Percentiles rank a stretch among this genome's conserved stretches.
Evolutionary conservation across 163 green algal genomes (phyloP).

Genomic region (Volvox carteri): DNA sequence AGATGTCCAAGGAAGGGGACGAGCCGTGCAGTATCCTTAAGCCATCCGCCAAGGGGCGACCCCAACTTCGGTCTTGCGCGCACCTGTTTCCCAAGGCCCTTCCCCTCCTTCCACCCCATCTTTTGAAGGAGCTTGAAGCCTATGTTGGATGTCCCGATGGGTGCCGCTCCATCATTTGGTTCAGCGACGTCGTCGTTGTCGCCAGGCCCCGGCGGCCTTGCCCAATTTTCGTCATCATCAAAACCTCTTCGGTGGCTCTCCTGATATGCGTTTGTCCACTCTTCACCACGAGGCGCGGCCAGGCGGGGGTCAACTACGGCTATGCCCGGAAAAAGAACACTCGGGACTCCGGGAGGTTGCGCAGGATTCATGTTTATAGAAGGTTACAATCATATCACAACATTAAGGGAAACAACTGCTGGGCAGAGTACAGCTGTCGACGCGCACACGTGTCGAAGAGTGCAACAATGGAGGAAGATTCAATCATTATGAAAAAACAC

Average conservation of each 20-base stretch:
- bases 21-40: too few relatives aligned
- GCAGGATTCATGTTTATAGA: background rate
- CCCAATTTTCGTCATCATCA: constrained; percentile 36
- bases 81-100: constrained; percentile 69
- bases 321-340: constrained; percentile 7
- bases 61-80: too few relatives aligned
- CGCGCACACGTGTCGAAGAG: background rate
- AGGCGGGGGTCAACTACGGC: constrained; percentile 54
- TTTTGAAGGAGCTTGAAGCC: constrained; percentile 86
- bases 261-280: constrained; percentile 46
- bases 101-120: constrained; percentile 90
- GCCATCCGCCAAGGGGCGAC: too few relatives aligned
- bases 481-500: too few relatives aligned
- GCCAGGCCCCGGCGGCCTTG: background rate
- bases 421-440: background rate
- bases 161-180: background rate
- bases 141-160: constrained; percentile 81
- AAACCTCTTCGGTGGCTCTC: background rate
- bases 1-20: too few relatives aligned
- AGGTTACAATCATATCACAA: background rate
- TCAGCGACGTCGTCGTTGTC: background rate
- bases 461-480: background rate
- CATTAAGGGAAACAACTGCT: background rate
- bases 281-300: constrained; percentile 19
- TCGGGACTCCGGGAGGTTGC: background rate